Evolutionary conservation across 2,329 filamentous ascomycete species (phyloP).

Genomic region (Trichoderma harzianum): DNA sequence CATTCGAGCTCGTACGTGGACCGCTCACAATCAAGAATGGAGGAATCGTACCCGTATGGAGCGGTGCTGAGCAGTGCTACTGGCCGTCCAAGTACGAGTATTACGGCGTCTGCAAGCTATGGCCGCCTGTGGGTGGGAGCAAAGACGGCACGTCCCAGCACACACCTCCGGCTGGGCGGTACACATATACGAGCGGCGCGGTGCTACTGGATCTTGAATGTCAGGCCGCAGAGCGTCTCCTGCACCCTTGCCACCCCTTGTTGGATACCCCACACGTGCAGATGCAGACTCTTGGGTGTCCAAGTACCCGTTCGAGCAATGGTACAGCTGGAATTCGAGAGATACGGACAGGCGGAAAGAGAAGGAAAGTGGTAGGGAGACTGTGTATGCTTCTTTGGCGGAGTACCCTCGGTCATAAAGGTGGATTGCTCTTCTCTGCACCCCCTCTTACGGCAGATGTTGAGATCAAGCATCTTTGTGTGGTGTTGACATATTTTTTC

Average conservation of each 20-base stretch:
- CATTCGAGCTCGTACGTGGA: constrained; percentile 1
- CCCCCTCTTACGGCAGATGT: background rate
- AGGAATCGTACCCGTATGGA: background rate
- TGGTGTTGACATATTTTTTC: background rate
- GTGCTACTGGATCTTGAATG: constrained; percentile 1
- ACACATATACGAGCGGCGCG: background rate
- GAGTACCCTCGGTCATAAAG: background rate
- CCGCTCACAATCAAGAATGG: background rate
- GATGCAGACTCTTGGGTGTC: constrained; percentile 6
- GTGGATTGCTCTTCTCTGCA: background rate
- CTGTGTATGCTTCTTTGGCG: background rate
- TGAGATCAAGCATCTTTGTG: background rate
- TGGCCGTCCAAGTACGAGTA: background rate
- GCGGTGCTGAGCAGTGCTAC: background rate
- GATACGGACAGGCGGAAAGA: background rate
- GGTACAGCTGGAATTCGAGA: background rate
- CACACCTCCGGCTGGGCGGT: background rate
- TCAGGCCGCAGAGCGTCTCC: constrained; percentile 3
- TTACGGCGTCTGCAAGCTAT: constrained; percentile 3
- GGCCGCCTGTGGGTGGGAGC: background rate
- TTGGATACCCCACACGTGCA: background rate
- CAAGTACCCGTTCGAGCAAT: background rate
- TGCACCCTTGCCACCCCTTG: constrained; percentile 1
- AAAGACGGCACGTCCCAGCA: background rate
- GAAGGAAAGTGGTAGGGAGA: background rate